These are phyloP conservation scores for Apiotrichum sp. DNA, from an alignment of 1,284 basidiomycete species.

Conservation along the genomic window DNA sequence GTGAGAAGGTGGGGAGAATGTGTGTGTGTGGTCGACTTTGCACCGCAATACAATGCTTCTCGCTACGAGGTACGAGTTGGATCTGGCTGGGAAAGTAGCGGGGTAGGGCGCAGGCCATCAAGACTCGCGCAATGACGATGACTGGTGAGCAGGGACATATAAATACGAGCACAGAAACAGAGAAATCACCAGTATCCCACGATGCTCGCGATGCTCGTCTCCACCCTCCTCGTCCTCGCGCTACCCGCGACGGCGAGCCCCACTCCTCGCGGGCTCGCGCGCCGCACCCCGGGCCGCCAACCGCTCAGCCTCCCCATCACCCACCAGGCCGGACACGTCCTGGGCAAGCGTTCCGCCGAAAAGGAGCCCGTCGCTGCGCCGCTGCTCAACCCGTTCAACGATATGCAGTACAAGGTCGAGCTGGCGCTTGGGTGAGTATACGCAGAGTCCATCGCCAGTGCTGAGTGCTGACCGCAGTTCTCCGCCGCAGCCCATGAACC, in stretches of 20 bases:
- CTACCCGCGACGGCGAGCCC: neutral
- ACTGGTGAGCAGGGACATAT: no score
- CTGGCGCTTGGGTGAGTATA: neutral
- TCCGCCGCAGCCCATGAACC: neutral
- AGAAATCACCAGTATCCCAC: neutral
- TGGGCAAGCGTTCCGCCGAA: neutral
- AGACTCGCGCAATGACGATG: neutral
- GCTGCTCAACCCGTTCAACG: neutral
- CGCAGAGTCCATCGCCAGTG: no score
- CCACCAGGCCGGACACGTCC: neutral
- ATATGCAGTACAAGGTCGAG: neutral
- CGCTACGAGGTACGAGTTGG: no score
- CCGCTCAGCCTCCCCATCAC: neutral
- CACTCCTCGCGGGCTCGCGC: neutral
- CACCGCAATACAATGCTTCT: no score
- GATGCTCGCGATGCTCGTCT: neutral
- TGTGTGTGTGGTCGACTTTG: no score
- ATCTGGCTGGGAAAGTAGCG: no score
- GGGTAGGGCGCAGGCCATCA: no score
- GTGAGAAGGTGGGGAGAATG: no score
- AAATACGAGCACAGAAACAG: no score
- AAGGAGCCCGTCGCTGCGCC: neutral
- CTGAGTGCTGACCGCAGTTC: neutral
- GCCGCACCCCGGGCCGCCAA: no score
- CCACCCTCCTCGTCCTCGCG: neutral